phyloP scores from a whole-genome alignment of 768 basidiomycete genomes.

The Asterophora parasitica region DNA sequence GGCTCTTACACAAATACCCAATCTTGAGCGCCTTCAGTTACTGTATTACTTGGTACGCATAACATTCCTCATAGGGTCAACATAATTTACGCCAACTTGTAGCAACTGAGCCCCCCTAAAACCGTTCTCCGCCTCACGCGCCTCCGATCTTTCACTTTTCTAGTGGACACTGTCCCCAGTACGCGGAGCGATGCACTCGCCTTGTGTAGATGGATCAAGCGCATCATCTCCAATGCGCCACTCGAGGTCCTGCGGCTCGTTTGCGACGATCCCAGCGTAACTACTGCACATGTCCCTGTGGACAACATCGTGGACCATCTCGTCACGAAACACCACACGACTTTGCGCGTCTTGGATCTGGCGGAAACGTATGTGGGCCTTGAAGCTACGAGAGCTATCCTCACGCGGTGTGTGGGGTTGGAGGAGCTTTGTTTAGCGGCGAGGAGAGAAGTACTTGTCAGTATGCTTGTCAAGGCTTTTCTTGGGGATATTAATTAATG shows the following conservation, averaged over 20 bases:
- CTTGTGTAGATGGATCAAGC: constrained; percentile 34
- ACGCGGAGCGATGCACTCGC: constrained; percentile 18
- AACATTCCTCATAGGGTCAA: constrained; percentile 10
- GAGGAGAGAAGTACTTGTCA: constrained; percentile 28
- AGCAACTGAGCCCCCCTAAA: constrained; percentile 40
- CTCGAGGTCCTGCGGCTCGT: constrained; percentile 26
- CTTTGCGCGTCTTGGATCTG: constrained; percentile 25
- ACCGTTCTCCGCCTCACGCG: constrained; percentile 16
- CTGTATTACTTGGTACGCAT: constrained; percentile 48
- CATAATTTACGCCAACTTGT: not conserved
- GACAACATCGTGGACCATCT: constrained; percentile 33
- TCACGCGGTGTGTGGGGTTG: constrained; percentile 26
- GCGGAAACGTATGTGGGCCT: constrained; percentile 14
- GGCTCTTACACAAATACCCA: constrained; percentile 37
- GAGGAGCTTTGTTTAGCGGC: constrained; percentile 32
- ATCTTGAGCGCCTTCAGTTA: constrained; percentile 35
- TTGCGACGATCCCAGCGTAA: constrained; percentile 19
- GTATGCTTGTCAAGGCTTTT: constrained; percentile 10
- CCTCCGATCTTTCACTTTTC: constrained; percentile 31
- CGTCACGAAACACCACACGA: constrained; percentile 22
- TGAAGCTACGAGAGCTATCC: constrained; percentile 21
- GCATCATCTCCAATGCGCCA: constrained; percentile 26
- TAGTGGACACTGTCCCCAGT: constrained; percentile 15
- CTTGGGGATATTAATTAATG: not conserved
- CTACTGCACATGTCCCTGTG: constrained; percentile 18